Evolutionary conservation across 1,284 basidiomycete genomes (phyloP), one percentile per base, ranked within the genome.

Genomic region (Anthracocystis panici-leucophaei): DNA sequence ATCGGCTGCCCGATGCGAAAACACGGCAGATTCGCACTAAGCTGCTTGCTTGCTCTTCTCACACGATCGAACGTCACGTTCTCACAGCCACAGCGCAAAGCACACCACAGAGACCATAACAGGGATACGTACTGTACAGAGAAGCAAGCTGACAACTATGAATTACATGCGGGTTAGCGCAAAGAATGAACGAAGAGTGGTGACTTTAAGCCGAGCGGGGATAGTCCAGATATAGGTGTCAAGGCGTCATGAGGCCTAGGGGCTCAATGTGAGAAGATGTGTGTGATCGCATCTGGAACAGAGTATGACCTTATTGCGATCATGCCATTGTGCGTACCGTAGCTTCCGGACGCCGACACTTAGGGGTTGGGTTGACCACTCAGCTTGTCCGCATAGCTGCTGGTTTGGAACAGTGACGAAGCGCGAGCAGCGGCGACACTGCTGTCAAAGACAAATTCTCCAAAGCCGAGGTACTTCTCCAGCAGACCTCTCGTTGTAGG

Each of bases 391-490:
- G 46, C 21, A 27, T 59, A 33, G 46, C 73, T 70, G 46, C 73
- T 70, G 29, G 63, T 70, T 45, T 75, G 77, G 64, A 82, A 82
- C 51, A 65, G 62, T 29, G 58, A 51, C 23, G 73, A 77, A 9
- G 77, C 78, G 27, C 71, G 67, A 12, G 79, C 81, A 16, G 78
- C 79, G 7, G 81, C 79, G 10, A 80, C 65, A 20, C 71, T 64
- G 57, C 78, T 76, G 57, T 86, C 92, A 86, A 96, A 97, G 40
- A 96, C 86, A 14, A 91, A 91, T 86, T 98, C 95, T 65, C 95
- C 95, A 25, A 94, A 88, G 29, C 91, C 90, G 58, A 98, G 88
- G 84, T 94, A 96, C 66, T 89, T 90, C 78, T 96, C 92, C 8
- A 93, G 90, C 21, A 93, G 85, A 12, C 90, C 89, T 64, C 92